Conservation (phyloP, 116 monocot species). For the Thalassia testudinum region DNA sequence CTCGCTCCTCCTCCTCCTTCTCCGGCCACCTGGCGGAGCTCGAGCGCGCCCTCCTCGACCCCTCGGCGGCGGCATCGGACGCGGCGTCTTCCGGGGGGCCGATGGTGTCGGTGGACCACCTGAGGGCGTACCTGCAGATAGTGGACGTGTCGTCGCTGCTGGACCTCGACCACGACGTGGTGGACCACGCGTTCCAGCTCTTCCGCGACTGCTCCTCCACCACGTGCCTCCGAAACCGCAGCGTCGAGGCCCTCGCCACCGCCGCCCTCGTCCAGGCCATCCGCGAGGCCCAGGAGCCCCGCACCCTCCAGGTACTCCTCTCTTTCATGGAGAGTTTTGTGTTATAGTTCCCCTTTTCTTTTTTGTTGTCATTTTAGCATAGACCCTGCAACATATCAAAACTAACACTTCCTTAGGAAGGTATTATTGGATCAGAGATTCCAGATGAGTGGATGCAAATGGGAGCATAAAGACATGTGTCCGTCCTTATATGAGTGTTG, state of each 20-base stretch:
- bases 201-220: constrained; percentile 83
- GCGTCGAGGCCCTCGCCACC: constrained; percentile 87
- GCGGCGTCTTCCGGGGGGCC: constrained; percentile 21
- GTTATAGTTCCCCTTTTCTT: neutral
- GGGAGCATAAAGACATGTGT: too few relatives aligned
- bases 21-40: constrained; percentile 85
- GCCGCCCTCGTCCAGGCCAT: constrained; percentile 98
- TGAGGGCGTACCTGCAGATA: constrained; percentile 90
- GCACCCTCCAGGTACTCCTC: constrained; percentile 69
- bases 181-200: constrained; percentile 85
- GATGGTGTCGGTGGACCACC: constrained; percentile 62
- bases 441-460: too few relatives aligned
- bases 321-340: too few relatives aligned
- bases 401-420: too few relatives aligned
- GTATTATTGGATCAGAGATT: too few relatives aligned
- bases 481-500: too few relatives aligned
- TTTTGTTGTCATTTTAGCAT: too few relatives aligned
- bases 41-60: constrained; percentile 51
- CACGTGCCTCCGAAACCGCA: constrained; percentile 80
- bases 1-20: constrained; percentile 56
- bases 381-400: too few relatives aligned
- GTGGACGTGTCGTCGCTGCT: constrained; percentile 78
- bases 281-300: constrained; percentile 83
- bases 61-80: constrained; percentile 16
- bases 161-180: constrained; percentile 61